These are phyloP conservation scores for Trichomonas gallinae DNA, from an alignment of 208 protist species.

Conservation along the genomic window DNA sequence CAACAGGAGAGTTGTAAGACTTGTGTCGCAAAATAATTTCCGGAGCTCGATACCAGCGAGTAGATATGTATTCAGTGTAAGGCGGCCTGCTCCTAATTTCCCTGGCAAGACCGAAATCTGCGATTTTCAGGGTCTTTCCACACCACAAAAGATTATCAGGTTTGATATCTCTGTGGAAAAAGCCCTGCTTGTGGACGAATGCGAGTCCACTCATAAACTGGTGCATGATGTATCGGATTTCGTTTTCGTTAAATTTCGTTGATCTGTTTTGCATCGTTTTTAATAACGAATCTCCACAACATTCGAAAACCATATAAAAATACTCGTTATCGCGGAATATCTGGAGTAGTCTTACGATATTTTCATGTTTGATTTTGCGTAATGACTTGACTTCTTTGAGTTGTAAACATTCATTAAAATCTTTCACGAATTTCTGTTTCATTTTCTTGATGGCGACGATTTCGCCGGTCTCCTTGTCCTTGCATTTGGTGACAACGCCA, in stretches of 20 bases:
- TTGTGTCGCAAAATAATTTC: constrained; percentile 57
- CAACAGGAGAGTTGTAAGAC: constrained; percentile 56
- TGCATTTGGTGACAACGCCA: constrained; percentile 72
- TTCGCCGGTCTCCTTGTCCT: constrained; percentile 66
- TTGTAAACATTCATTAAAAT: constrained; percentile 82
- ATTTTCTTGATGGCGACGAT: constrained; percentile 94
- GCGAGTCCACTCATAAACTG: neutral
- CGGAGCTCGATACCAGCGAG: constrained; percentile 65
- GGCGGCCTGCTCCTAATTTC: constrained; percentile 61
- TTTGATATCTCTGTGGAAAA: constrained; percentile 22
- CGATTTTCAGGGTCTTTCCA: constrained; percentile 63
- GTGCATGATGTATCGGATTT: neutral
- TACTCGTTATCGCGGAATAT: neutral
- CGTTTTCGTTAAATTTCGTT: neutral
- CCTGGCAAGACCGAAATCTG: constrained; percentile 71
- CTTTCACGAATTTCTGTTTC: constrained; percentile 86
- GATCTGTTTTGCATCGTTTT: neutral
- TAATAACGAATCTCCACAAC: neutral
- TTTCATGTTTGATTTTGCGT: constrained; percentile 11
- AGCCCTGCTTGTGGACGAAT: neutral
- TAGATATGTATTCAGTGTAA: constrained; percentile 70
- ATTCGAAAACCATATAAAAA: constrained; percentile 19
- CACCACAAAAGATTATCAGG: constrained; percentile 8
- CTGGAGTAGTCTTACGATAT: neutral
- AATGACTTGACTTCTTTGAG: constrained; percentile 64